These are phyloP conservation scores for Arxiozyma slooffiae DNA, from an alignment of 1,139 yeast species.

Conservation along the genomic window DNA sequence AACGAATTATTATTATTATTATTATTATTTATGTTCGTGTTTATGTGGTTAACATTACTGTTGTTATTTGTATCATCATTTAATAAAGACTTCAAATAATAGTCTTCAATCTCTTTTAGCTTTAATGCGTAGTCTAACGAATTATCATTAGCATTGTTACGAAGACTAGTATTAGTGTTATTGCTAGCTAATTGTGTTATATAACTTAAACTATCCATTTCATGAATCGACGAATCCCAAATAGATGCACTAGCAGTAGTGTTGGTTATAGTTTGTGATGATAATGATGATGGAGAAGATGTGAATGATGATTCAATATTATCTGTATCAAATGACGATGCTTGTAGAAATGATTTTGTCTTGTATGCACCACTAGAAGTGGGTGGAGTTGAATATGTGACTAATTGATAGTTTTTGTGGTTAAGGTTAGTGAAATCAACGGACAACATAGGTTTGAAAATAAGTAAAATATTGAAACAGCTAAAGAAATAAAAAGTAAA, in stretches of 20 bases:
- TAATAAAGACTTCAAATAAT: conserved; percentile 26
- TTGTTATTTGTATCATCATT: conserved; percentile 12
- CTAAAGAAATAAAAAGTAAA: too few species aligned
- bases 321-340: neutral
- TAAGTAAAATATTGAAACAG: neutral
- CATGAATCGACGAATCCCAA: conserved; percentile 21
- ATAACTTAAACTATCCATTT: conserved; percentile 13
- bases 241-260: neutral
- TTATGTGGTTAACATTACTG: neutral
- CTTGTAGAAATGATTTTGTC: neutral
- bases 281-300: neutral
- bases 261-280: neutral
- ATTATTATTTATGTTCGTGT: neutral
- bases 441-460: neutral
- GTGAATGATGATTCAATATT: neutral
- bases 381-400: neutral
- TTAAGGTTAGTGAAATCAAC: neutral
- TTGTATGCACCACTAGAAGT: neutral
- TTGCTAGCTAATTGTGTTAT: neutral
- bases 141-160: neutral
- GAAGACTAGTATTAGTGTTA: neutral
- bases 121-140: conserved; percentile 17
- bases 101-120: conserved; percentile 29
- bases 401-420: neutral
- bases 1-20: neutral